Conservation (phyloP, 441 rosid genomes). For the Sinapis alba region DNA sequence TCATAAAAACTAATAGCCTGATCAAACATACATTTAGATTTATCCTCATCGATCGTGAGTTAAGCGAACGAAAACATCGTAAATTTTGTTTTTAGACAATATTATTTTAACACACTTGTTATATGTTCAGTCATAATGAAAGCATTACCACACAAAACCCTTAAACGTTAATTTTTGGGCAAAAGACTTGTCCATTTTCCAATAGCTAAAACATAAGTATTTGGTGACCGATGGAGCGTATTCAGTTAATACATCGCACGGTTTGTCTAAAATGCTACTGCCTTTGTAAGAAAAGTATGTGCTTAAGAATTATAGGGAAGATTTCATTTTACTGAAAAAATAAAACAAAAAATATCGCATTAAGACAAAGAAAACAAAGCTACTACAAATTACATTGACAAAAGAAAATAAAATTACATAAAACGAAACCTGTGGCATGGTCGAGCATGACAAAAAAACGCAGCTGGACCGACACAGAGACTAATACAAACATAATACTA, state of each 20-base stretch:
- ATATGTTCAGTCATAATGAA: not conserved
- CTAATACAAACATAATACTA: slow-evolving; percentile 14
- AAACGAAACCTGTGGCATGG: slow-evolving; percentile 34
- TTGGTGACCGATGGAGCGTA: not conserved
- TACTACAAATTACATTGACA: slow-evolving; percentile 2
- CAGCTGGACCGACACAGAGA: slow-evolving; percentile 43
- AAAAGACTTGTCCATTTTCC: not conserved
- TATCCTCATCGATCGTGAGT: too few relatives aligned
- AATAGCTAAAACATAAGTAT: not conserved
- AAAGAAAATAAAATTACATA: not conserved
- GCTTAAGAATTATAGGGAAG: not conserved
- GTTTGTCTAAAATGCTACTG: not conserved
- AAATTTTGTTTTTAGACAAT: too few relatives aligned
- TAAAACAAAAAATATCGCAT: not conserved
- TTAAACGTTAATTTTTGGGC: not conserved
- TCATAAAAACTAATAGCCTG: not conserved
- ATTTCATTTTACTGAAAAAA: not conserved
- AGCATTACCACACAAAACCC: not conserved
- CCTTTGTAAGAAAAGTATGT: not conserved
- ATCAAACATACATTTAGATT: not conserved
- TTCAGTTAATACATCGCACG: not conserved
- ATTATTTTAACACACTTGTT: not conserved
- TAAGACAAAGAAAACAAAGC: not conserved
- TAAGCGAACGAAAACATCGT: too few relatives aligned
- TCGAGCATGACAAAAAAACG: slow-evolving; percentile 59